phyloP scores from a whole-genome alignment of 1,284 basidiomycete genomes.

The Austropuccinia psidii region DNA sequence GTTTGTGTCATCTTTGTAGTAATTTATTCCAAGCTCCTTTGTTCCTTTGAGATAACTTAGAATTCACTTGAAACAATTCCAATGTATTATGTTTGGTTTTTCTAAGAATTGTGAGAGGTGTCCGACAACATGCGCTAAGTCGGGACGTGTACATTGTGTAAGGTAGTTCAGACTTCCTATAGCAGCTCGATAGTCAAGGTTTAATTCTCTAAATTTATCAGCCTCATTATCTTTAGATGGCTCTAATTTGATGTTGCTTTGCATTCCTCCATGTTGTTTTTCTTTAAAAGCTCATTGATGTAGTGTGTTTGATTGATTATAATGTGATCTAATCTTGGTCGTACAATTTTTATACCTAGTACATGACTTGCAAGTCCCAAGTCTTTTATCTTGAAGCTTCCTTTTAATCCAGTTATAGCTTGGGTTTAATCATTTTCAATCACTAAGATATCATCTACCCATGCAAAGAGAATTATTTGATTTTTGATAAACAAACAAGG shows the following conservation, averaged over 20 bases:
- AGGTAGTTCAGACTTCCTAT: not conserved
- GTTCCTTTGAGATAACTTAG: not conserved
- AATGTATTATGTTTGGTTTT: not conserved
- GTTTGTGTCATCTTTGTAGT: too few relatives aligned
- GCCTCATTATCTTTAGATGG: not conserved
- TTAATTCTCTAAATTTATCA: not conserved
- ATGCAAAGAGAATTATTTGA: not conserved
- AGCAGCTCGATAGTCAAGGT: not conserved
- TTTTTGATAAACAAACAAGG: conserved; percentile 16
- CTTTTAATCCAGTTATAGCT: not conserved
- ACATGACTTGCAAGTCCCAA: not conserved
- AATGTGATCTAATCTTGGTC: not conserved
- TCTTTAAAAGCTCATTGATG: not conserved
- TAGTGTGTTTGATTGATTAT: not conserved
- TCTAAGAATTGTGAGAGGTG: not conserved
- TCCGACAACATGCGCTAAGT: not conserved
- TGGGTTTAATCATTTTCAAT: not conserved
- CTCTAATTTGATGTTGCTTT: not conserved
- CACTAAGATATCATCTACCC: not conserved
- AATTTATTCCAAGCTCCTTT: not conserved
- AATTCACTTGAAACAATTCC: not conserved
- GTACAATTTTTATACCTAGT: not conserved
- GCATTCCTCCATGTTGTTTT: not conserved
- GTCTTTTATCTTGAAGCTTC: not conserved
- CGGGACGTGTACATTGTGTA: not conserved